phyloP scores from a whole-genome alignment of 1,284 basidiomycete genomes.

The Cryptococcus sp. region DNA sequence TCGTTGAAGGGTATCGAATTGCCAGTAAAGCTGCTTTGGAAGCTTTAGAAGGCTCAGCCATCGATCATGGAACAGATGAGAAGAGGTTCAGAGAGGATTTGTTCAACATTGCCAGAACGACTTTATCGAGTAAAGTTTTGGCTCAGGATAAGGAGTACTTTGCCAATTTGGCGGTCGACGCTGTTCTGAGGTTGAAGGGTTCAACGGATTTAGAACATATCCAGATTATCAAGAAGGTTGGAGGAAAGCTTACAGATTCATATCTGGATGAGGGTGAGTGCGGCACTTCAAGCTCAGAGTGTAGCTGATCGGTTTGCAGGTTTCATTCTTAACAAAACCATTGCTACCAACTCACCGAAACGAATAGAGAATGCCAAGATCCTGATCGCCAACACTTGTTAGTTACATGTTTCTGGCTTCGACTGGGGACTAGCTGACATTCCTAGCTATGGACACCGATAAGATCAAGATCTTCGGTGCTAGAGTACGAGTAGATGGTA shows the following conservation, averaged over 20 bases:
- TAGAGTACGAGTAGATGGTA: constrained; percentile 89
- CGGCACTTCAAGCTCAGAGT: background rate
- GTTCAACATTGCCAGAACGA: constrained; percentile 95
- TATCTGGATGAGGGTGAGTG: constrained; percentile 88
- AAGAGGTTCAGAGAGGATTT: constrained; percentile 79
- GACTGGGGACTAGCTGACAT: constrained; percentile 5
- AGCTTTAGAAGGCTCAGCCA: constrained; percentile 74
- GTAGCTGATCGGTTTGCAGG: constrained; percentile 51
- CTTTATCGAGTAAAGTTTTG: constrained; percentile 92
- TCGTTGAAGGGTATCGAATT: constrained; percentile 96
- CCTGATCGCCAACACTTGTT: constrained; percentile 94
- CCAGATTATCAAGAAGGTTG: constrained; percentile 99
- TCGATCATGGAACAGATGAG: constrained; percentile 74
- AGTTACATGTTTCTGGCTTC: constrained; percentile 33
- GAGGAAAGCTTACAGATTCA: constrained; percentile 96
- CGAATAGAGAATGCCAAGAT: constrained; percentile 93
- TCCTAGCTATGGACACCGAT: constrained; percentile 94
- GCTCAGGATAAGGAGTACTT: constrained; percentile 98
- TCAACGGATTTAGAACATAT: constrained; percentile 97
- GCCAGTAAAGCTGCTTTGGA: constrained; percentile 80
- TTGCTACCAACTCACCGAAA: constrained; percentile 93
- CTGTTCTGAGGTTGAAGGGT: constrained; percentile 88
- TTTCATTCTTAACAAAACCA: constrained; percentile 97
- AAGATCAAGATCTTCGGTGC: constrained; percentile 99
- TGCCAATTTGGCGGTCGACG: constrained; percentile 95